Evolutionary conservation across 1,139 yeast species (phyloP), one percentile per base, ranked within the genome.

Genomic region (Trichomonascaceae sp.): DNA sequence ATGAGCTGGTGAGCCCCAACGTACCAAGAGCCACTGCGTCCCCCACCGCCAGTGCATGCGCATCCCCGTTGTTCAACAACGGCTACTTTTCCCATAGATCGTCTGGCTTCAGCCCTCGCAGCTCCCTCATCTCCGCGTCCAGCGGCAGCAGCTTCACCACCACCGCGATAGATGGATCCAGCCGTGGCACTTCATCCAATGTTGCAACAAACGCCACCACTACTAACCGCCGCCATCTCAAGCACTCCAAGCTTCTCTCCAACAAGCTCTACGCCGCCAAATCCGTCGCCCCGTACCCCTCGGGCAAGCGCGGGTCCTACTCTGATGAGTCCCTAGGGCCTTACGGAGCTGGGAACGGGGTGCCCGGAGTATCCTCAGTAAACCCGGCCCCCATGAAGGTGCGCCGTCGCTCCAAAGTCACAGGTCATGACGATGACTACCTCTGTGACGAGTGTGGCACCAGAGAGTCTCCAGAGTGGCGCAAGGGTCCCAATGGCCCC

Each of bases 391-490:
- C 35, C 17, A 28, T 33, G 25, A 37, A 34, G 29, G 28, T 37
- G 18, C 39, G 39, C 26, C 36, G 33, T 17, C 35, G 32, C 4
- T 34, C 32, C 27, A 28, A 31, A 16, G 38, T 29, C 30, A 43
- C 34, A 13, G 17, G 34, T 30, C 30, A 32, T 23, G 27, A 29
- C 27, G 27, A 30, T 28, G 31, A 40, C 22, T 40, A 41, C 28
- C 41, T 43, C 17, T 45, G 51, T 32, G 34, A 43, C 15, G 65
- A 62, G 41, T 74, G 81, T 49, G 78, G 76, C n/a, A 71, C 74
- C 17, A 69, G 72, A 3, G 76, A 72, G 45, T 70, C 77, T 4
- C 79, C 79, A 4, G 79, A 73, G 45, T 73, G 80, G 80, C 60
- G 80, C 42, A 60, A 74, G 42, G 80, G 80, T 2, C 80, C 79